These are phyloP conservation scores for Ceratocystis cubensis DNA, from an alignment of 2,329 filamentous ascomycete species.

Conservation along the genomic window DNA sequence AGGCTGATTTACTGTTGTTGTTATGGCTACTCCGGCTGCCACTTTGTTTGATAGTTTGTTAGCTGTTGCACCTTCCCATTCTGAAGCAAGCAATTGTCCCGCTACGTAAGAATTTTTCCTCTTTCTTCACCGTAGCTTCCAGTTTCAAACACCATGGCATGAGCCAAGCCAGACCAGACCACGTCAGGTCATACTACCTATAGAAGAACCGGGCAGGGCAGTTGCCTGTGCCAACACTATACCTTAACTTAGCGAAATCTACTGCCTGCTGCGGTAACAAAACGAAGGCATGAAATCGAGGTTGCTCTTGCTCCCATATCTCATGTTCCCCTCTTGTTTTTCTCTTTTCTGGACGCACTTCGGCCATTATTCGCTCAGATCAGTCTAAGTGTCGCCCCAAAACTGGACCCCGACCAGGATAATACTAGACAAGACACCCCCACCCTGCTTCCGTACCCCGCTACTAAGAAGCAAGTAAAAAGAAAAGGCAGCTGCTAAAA, in stretches of 20 bases:
- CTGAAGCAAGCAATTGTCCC: not conserved
- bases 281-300: not conserved
- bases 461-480: not conserved
- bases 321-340: not conserved
- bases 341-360: slow-evolving; percentile 16
- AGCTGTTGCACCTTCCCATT: slow-evolving; percentile 11
- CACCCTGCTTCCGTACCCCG: not conserved
- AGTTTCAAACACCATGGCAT: not conserved
- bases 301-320: not conserved
- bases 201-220: not conserved
- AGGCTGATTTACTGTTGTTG: not conserved
- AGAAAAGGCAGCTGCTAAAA: not conserved
- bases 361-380: slow-evolving; percentile 21
- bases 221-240: not conserved
- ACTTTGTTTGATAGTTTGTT: not conserved
- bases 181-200: no score
- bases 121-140: not conserved
- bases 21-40: not conserved
- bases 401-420: not conserved
- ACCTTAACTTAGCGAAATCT: no score
- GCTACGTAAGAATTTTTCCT: not conserved
- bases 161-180: no score
- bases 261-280: not conserved
- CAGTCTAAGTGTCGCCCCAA: slow-evolving; percentile 9
- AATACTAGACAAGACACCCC: not conserved